Percentiles rank a stretch among this genome's conserved stretches.
Conservation (phyloP, 2,329 filamentous ascomycete species). For the Chrysoporthe austroafricana region DNA sequence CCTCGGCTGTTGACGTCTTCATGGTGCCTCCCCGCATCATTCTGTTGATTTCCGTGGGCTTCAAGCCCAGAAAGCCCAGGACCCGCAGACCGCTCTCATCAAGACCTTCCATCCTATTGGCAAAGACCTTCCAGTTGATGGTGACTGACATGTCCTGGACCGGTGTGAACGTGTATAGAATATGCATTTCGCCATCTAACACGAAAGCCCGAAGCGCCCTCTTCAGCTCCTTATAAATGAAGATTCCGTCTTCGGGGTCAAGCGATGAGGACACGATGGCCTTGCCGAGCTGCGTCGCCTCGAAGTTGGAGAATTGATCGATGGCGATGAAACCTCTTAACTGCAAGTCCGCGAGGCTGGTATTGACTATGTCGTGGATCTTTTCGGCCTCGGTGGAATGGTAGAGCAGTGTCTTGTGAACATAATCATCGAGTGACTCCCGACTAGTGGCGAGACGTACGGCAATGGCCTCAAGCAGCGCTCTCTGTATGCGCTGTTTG, state of each 20-base stretch:
- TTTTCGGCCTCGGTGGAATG: conserved; percentile 55
- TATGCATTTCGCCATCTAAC: conserved; percentile 80
- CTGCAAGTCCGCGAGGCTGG: conserved; percentile 62
- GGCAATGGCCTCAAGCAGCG: conserved; percentile 71
- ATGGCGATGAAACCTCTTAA: conserved; percentile 57
- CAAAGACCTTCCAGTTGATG: conserved; percentile 75
- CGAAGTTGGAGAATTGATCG: conserved; percentile 55
- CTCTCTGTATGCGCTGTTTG: conserved; percentile 70
- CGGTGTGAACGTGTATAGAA: conserved; percentile 77
- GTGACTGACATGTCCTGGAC: conserved; percentile 60
- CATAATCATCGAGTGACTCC: conserved; percentile 69
- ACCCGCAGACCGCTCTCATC: conserved; percentile 75
- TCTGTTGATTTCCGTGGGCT: conserved; percentile 67
- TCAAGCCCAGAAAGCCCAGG: conserved; percentile 69
- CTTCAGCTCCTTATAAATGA: conserved; percentile 70
- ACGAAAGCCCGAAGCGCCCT: conserved; percentile 73
- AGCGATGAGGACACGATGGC: conserved; percentile 75
- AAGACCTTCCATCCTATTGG: conserved; percentile 69
- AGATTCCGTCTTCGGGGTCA: conserved; percentile 74
- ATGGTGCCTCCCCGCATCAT: conserved; percentile 71
- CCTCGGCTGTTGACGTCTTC: conserved; percentile 63
- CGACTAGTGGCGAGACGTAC: conserved; percentile 68
- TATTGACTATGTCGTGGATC: conserved; percentile 58
- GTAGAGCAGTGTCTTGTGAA: conserved; percentile 68
- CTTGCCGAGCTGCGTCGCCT: conserved; percentile 67